These are phyloP conservation scores for Chrysoporthe cubensis DNA, from an alignment of 2,329 filamentous ascomycete genomes.

Conservation along the genomic window DNA sequence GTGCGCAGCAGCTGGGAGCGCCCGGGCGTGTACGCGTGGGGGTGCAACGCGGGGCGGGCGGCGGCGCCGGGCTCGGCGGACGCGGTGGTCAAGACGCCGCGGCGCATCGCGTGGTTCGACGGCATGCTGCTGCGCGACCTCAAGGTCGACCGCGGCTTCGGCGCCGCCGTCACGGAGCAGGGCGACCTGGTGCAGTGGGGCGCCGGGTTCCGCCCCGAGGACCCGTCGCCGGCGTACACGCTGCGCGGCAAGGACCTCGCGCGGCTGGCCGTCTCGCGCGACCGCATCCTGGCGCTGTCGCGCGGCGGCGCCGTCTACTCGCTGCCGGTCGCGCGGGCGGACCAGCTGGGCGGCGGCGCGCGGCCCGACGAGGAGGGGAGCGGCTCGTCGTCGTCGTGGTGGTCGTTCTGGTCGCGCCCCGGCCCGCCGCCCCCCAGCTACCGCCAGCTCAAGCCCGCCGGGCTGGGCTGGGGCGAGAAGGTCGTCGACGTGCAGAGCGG, in stretches of 20 bases:
- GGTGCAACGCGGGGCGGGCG: slow-evolving; percentile 83
- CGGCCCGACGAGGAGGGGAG: slow-evolving; percentile 43
- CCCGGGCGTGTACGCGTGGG: slow-evolving; percentile 93
- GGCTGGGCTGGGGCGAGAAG: slow-evolving; percentile 70
- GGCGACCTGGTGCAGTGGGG: slow-evolving; percentile 96
- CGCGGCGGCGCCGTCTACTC: slow-evolving; percentile 82
- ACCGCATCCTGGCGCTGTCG: slow-evolving; percentile 81
- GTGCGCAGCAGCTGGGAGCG: slow-evolving; percentile 80
- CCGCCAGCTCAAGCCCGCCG: slow-evolving; percentile 68
- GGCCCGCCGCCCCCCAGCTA: slow-evolving; percentile 61
- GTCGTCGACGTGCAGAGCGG: slow-evolving; percentile 77
- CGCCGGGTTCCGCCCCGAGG: slow-evolving; percentile 68
- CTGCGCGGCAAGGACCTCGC: slow-evolving; percentile 80
- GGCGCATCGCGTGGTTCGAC: slow-evolving; percentile 81
- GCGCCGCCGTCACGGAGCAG: slow-evolving; percentile 83
- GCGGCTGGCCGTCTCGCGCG: slow-evolving; percentile 76
- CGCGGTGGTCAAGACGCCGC: slow-evolving; percentile 75
- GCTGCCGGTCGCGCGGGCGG: slow-evolving; percentile 73
- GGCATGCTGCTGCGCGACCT: slow-evolving; percentile 82
- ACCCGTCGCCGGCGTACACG: slow-evolving; percentile 69
- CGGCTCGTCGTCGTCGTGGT: slow-evolving; percentile 66
- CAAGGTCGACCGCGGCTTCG: slow-evolving; percentile 81
- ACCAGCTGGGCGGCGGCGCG: slow-evolving; percentile 65
- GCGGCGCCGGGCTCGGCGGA: slow-evolving; percentile 83
- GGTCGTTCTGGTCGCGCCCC: slow-evolving; percentile 69